A percentile compares a stretch with the other conserved stretches of the same genome.
Conservation (phyloP, 2,329 filamentous ascomycete genomes). For the Fusarium incarnatum region DNA sequence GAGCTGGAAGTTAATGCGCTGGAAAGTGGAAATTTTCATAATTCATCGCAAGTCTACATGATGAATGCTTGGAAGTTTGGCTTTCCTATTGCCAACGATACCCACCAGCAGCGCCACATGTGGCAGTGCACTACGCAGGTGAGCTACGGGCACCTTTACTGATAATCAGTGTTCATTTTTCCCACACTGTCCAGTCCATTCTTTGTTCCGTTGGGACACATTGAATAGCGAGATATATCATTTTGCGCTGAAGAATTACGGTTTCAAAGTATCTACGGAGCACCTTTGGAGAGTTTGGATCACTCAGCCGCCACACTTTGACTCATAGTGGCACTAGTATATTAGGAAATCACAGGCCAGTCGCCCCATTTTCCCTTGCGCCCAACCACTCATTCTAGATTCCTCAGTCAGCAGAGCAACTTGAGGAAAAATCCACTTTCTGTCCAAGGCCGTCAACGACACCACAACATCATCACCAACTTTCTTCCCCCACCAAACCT, state of each 20-base stretch:
- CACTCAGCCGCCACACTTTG: constrained; percentile 26
- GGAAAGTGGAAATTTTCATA: not conserved
- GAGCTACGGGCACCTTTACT: too few relatives aligned
- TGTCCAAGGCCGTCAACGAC: constrained; percentile 41
- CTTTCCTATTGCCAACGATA: not conserved
- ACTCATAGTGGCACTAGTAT: constrained; percentile 27
- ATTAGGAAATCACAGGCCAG: constrained; percentile 21
- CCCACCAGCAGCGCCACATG: constrained; percentile 13
- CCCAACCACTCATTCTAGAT: constrained; percentile 12
- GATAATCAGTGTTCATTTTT: too few relatives aligned
- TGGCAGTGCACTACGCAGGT: constrained; percentile 4
- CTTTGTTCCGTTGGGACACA: not conserved
- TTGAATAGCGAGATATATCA: constrained; percentile 13
- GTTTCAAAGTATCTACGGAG: not conserved
- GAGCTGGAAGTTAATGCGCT: not conserved
- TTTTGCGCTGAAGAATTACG: not conserved
- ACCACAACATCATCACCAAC: constrained; percentile 43
- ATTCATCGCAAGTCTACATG: constrained; percentile 3
- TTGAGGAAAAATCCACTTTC: constrained; percentile 44
- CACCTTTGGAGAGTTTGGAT: not conserved
- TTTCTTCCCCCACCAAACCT: constrained; percentile 19
- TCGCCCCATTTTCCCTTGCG: constrained; percentile 16
- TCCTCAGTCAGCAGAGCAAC: constrained; percentile 33
- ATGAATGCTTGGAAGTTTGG: not conserved
- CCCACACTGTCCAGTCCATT: not conserved